These are phyloP conservation scores for Fennellomyces sp. DNA, from an alignment of 371 early-diverging fungal species.

Conservation along the genomic window DNA sequence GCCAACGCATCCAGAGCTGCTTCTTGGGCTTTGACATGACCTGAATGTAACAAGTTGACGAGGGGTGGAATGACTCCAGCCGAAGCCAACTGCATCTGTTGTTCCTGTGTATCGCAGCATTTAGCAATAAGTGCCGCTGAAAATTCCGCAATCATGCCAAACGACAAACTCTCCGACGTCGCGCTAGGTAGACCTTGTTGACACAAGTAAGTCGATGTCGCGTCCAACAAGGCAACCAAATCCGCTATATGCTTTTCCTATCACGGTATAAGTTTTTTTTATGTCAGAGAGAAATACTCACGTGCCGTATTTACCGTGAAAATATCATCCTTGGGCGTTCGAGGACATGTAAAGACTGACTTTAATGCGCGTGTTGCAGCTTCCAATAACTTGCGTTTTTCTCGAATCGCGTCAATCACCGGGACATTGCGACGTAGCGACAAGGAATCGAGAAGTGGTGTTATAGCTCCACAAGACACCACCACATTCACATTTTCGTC, in stretches of 20 bases:
- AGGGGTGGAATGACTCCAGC: conserved; percentile 66
- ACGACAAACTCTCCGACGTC: conserved; percentile 47
- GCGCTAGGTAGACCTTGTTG: conserved; percentile 24
- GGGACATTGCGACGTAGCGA: conserved; percentile 45
- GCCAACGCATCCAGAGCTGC: conserved; percentile 81
- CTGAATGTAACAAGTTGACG: conserved; percentile 61
- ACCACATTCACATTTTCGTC: conserved; percentile 67
- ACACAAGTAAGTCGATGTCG: conserved; percentile 24
- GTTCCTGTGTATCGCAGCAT: conserved; percentile 63
- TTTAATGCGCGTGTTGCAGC: conserved; percentile 76
- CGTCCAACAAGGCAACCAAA: conserved; percentile 34
- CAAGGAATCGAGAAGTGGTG: conserved; percentile 64
- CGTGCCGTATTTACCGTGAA: conserved; percentile 58
- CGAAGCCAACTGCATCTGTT: conserved; percentile 62
- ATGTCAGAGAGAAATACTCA: neutral
- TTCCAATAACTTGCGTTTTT: conserved; percentile 64
- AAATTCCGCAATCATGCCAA: conserved; percentile 69
- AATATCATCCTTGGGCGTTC: conserved; percentile 58
- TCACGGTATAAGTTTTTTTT: neutral
- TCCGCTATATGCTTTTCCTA: conserved; percentile 48
- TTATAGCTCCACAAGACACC: conserved; percentile 62
- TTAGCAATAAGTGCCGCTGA: conserved; percentile 70
- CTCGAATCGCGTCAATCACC: conserved; percentile 34
- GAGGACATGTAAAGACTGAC: conserved; percentile 69
- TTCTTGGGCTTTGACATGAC: conserved; percentile 70